Evolutionary conservation across 306 rosid species (phyloP).

Genomic region (barrel medic (Medicago truncatula)): DNA sequence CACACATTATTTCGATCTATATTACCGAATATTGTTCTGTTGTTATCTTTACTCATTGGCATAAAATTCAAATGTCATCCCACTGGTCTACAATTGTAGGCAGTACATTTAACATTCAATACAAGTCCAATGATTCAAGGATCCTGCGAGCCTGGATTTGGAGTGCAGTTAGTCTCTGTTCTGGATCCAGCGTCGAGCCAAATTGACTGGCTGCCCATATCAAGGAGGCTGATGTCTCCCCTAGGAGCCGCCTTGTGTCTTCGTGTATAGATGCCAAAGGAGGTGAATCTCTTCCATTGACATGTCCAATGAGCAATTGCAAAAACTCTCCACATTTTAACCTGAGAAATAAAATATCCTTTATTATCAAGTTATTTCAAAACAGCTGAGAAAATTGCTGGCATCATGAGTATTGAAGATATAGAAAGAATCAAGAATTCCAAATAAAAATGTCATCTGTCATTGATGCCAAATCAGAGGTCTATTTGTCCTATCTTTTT

Average conservation of each 20-base stretch:
- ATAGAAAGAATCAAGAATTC: conserved; percentile 21
- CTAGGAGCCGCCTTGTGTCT: conserved; percentile 80
- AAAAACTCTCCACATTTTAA: conserved; percentile 95
- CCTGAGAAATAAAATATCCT: conserved; percentile 50
- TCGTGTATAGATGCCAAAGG: conserved; percentile 87
- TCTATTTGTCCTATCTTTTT: conserved; percentile 1
- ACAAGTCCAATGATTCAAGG: conserved; percentile 81
- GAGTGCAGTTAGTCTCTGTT: conserved; percentile 81
- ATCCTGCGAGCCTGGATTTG: conserved; percentile 95
- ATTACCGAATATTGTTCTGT: not conserved
- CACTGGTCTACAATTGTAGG: not conserved
- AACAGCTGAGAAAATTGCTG: conserved; percentile 1
- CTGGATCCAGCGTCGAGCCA: conserved; percentile 86
- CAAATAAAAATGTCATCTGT: not conserved
- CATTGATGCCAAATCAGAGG: not conserved
- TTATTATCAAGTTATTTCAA: conserved; percentile 20
- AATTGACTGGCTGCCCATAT: conserved; percentile 99
- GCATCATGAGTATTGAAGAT: not conserved
- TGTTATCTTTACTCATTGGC: not conserved
- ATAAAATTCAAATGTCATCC: not conserved
- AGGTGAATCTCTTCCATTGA: conserved; percentile 73
- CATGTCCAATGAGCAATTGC: conserved; percentile 87
- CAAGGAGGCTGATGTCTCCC: conserved; percentile 94
- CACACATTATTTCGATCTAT: too few relatives aligned
- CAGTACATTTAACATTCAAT: conserved; percentile 47